These are phyloP conservation scores for Hyparrhenia diplandra DNA, from an alignment of 176 grass and related monocot species.

Conservation along the genomic window DNA sequence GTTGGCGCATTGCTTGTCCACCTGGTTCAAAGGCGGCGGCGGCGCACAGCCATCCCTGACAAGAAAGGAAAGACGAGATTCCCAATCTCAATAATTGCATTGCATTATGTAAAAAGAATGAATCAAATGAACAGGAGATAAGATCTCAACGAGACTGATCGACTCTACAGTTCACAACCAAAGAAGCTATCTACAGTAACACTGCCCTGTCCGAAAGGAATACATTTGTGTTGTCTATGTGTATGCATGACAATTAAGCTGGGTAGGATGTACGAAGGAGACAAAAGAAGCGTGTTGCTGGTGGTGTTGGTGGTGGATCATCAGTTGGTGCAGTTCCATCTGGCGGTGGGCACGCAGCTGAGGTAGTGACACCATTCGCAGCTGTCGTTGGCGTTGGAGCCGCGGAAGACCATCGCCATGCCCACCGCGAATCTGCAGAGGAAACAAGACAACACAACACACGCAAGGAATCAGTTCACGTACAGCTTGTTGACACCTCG, in stretches of 20 bases:
- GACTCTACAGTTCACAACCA: background rate
- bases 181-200: constrained; percentile 29
- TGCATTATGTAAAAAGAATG: constrained; percentile 35
- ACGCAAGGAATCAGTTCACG: constrained; percentile 32
- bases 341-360: constrained; percentile 79
- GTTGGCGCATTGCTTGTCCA: background rate
- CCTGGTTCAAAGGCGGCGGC: background rate
- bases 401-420: constrained; percentile 70
- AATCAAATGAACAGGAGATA: constrained; percentile 42
- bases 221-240: background rate
- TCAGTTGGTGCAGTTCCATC: constrained; percentile 77
- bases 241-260: constrained; percentile 3
- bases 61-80: background rate
- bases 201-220: background rate
- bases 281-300: background rate
- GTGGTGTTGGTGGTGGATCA: too few relatives aligned
- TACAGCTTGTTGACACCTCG: background rate
- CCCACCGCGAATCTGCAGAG: constrained; percentile 66
- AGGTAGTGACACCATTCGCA: constrained; percentile 93
- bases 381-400: constrained; percentile 74
- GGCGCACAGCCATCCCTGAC: background rate
- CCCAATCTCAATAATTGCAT: constrained; percentile 32
- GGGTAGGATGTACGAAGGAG: background rate
- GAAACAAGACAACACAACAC: background rate
- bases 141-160: background rate